Conservation (phyloP, 805 yeast species). For the Saccharomycopsis olivae region DNA sequence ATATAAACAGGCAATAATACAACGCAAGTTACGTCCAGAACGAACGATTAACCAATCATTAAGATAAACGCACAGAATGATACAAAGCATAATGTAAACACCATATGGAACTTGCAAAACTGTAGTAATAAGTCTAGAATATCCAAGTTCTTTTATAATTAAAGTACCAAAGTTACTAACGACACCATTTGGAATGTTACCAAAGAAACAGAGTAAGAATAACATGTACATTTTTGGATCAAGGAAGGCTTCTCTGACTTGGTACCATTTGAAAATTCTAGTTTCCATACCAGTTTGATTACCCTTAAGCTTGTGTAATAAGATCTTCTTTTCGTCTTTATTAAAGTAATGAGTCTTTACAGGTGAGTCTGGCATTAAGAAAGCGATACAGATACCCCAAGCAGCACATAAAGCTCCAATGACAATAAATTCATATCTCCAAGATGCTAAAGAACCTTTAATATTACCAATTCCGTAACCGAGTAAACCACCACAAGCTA, state of each 20-base stretch:
- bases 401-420: slow-evolving; percentile 43
- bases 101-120: slow-evolving; percentile 34
- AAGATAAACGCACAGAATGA: slow-evolving; percentile 41
- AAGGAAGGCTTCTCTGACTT: slow-evolving; percentile 28
- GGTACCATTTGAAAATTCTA: slow-evolving; percentile 28
- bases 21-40: too few species aligned
- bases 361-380: slow-evolving; percentile 41
- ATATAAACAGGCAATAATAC: background rate
- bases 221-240: slow-evolving; percentile 30
- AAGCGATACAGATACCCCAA: slow-evolving; percentile 30
- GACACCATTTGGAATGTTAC: slow-evolving; percentile 42
- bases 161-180: slow-evolving; percentile 34
- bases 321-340: slow-evolving; percentile 30
- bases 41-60: slow-evolving; percentile 27
- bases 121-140: slow-evolving; percentile 29
- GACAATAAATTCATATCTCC: slow-evolving; percentile 44
- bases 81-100: too few species aligned
- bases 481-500: slow-evolving; percentile 31
- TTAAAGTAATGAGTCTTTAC: slow-evolving; percentile 28
- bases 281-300: slow-evolving; percentile 37
- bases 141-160: slow-evolving; percentile 29
- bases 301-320: slow-evolving; percentile 33
- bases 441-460: slow-evolving; percentile 30
- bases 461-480: slow-evolving; percentile 38
- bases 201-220: slow-evolving; percentile 24